Evolutionary conservation across 805 yeast genomes (phyloP), one percentile per base, ranked within the genome.

Genomic region (Metschnikowia gruessii): DNA sequence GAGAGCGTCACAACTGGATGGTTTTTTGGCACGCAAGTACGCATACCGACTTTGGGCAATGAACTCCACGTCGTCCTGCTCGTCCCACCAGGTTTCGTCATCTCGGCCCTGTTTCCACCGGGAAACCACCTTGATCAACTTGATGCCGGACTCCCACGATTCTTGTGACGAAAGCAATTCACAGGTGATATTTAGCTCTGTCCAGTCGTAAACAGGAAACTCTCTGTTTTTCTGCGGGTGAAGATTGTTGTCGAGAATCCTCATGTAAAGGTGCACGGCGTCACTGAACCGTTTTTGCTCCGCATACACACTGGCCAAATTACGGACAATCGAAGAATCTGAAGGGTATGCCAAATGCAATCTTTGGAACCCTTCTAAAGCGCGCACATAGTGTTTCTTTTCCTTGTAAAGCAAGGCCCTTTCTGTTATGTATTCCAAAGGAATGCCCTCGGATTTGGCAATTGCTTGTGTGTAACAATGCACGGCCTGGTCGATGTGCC

Each of bases 21-120:
- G 50, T 28, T 47, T 46, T 15, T 42, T 42, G 4, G 28, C 30
- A 19, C 40, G 37, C 19, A 54, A 37, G 12, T 24, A 38, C 45
- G 41, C 42, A 51, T 95, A 69, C 59, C 95, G 74, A 6, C 46
- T 22, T 7, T 35, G 19, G 19, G 73, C 78, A 62, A 92, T 97
- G 66, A 85, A 92, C 64, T 92, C 98, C 0, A 87, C 69, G 62
- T 92, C 98, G 52, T 82, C 83, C 13, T 67, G 69, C 7, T 79
- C 83, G 51, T 81, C 82, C 92, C 92, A 86, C 70, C 79, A 82
- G 0, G 64, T 62, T 58, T 85, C 87, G 24, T 68, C 69, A 34
- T 74, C 80, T 52, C 99, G 76, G 12, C 70, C 71, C 49, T 85
- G 89, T 13, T 92, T 77, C 94, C 96, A 90, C 51, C 99, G 71